Evolutionary conservation across 2,329 filamentous ascomycete genomes (phyloP), one percentile per base, ranked within the genome.

Genomic region (Xylariaceae sp.): DNA sequence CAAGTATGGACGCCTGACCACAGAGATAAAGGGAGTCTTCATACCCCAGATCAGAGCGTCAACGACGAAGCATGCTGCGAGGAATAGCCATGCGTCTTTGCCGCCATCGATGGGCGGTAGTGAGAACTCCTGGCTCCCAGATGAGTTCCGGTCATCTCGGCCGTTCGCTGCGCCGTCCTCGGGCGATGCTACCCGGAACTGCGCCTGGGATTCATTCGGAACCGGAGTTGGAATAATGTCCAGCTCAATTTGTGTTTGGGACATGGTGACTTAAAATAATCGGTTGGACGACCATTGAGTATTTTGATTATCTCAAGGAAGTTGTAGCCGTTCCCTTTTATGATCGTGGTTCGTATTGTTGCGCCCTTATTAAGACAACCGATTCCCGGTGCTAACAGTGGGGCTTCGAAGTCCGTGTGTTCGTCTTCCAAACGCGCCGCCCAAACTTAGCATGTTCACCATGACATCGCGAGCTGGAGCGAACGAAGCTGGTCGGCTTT

Each of bases 1-100:
- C n/a, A 13, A 16, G 24, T n/a, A 3, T 5, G 13, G 26, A 18
- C 24, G 33, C 15, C 10, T 15, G n/a, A n/a, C n/a, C n/a, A n/a
- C n/a, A n/a, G n/a, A 18, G 9, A 9, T 33, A 20, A 21, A 21
- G 5, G 23, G 21, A 18, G n/a, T 20, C 15, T 39, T 23, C 54
- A 27, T 54, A 79, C 79, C 79, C 80, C 79, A 84, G 21, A 82
- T 72, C 15, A 81, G 67, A 20, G 77, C 73, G 53, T 85, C 81
- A 9, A 83, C 71, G 41, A 81, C 65, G 58, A 81, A 82, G 60
- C 77, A 79, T 2, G 72, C 74, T 10, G 71, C 70, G 11, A 83
- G 65, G 45, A 81, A 79, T 1, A 80, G 55, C 75, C 78, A 82
- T 3, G 81, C 80, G 46, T 76, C 73, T 62, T 71, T 77, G 1